phyloP scores from a whole-genome alignment of 2,329 filamentous ascomycete species.

The Talaromyces sp. region DNA sequence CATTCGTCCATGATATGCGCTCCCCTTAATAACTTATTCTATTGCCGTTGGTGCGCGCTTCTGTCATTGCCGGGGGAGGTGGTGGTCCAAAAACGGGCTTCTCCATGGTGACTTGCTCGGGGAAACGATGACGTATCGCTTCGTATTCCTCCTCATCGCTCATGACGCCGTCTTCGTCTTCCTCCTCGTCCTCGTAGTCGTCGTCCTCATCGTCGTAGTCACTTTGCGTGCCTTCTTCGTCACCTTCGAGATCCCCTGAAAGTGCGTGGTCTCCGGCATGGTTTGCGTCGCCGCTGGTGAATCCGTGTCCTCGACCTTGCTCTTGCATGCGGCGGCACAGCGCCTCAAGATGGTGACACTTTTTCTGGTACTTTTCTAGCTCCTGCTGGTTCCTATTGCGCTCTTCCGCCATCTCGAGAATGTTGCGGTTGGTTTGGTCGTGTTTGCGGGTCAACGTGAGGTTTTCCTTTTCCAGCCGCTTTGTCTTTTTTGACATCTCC shows the following conservation, averaged over 20 bases:
- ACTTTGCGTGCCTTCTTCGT: slow-evolving; percentile 48
- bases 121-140: slow-evolving; percentile 33
- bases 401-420: slow-evolving; percentile 95
- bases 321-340: slow-evolving; percentile 96
- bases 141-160: slow-evolving; percentile 54
- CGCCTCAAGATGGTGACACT: slow-evolving; percentile 86
- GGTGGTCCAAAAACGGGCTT: slow-evolving; percentile 49
- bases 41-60: slow-evolving; percentile 46
- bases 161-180: slow-evolving; percentile 61
- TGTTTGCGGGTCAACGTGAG: slow-evolving; percentile 87
- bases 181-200: slow-evolving; percentile 61
- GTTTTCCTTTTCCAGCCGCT: slow-evolving; percentile 94
- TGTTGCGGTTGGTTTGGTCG: slow-evolving; percentile 88
- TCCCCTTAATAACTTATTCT: slow-evolving; percentile 23
- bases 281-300: slow-evolving; percentile 50
- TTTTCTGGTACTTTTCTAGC: slow-evolving; percentile 74
- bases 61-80: slow-evolving; percentile 49
- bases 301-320: slow-evolving; percentile 75
- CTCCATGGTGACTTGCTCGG: slow-evolving; percentile 29
- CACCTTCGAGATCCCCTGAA: slow-evolving; percentile 50
- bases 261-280: slow-evolving; percentile 15
- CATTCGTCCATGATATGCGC: not conserved
- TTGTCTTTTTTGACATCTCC: slow-evolving; percentile 99
- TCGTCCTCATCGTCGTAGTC: slow-evolving; percentile 56
- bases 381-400: slow-evolving; percentile 71